Percentiles rank a stretch among this genome's conserved stretches.
Evolutionary conservation across 768 basidiomycete genomes (phyloP).

Genomic region (Roridomyces roridus): DNA sequence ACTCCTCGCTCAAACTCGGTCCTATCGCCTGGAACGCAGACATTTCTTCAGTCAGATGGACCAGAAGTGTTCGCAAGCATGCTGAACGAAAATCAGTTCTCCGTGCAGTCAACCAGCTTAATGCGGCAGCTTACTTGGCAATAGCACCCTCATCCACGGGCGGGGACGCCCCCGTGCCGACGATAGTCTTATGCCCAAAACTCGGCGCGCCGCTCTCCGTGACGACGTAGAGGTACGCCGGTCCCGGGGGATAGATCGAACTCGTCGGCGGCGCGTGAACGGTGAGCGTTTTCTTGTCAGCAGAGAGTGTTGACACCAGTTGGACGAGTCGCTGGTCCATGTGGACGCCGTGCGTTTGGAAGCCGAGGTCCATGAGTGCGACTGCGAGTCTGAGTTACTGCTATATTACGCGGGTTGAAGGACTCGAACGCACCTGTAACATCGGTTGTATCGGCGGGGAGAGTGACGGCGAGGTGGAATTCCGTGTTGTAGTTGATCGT

Average conservation of each 20-base stretch:
- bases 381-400: too few species aligned
- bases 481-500: slow-evolving; percentile 42
- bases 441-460: slow-evolving; percentile 34
- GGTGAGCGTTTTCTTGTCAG: slow-evolving; percentile 37
- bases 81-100: background rate
- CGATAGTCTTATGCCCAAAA: slow-evolving; percentile 36
- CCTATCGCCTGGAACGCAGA: slow-evolving; percentile 13
- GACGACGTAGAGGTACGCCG: slow-evolving; percentile 40
- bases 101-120: background rate
- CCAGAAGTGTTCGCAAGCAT: slow-evolving; percentile 12
- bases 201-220: slow-evolving; percentile 43
- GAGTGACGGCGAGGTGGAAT: slow-evolving; percentile 39
- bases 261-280: slow-evolving; percentile 42
- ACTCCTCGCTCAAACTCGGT: slow-evolving; percentile 11
- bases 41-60: slow-evolving; percentile 6
- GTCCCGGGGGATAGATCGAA: slow-evolving; percentile 47
- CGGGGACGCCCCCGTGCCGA: slow-evolving; percentile 44
- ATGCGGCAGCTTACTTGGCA: slow-evolving; percentile 20
- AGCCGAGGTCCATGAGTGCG: slow-evolving; percentile 47
- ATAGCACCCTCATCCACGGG: slow-evolving; percentile 34
- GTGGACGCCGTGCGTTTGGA: slow-evolving; percentile 49
- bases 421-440: slow-evolving; percentile 32
- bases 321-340: slow-evolving; percentile 45
- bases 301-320: slow-evolving; percentile 39
- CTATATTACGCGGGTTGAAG: background rate